Percentiles rank a stretch among this genome's conserved stretches.
Evolutionary conservation across 202 grass and related monocot species (phyloP).

Genomic region (Panicum virgatum): DNA sequence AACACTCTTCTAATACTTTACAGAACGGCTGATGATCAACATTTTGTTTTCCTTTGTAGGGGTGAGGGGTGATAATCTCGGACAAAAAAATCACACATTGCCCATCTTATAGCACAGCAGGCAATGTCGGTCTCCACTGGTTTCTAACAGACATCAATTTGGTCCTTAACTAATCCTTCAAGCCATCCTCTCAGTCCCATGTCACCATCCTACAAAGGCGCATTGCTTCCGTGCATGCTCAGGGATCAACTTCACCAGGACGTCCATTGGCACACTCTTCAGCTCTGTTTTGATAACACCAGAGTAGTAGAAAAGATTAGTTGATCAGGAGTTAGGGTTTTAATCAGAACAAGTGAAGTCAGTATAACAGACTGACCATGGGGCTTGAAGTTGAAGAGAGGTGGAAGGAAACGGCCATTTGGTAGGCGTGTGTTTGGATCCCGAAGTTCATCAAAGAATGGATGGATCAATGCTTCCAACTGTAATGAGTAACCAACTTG

Average conservation of each 20-base stretch:
- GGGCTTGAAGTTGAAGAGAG: constrained; percentile 90
- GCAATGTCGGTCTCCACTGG: constrained; percentile 15
- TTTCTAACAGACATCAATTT: constrained; percentile 30
- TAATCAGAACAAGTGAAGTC: neutral
- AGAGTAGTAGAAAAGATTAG: neutral
- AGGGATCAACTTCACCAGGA: constrained; percentile 60
- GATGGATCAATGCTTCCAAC: constrained; percentile 88
- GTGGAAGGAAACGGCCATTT: constrained; percentile 78
- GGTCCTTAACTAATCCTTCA: constrained; percentile 45
- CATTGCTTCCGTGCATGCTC: constrained; percentile 79
- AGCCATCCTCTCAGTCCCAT: neutral
- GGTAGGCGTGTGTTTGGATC: constrained; percentile 79
- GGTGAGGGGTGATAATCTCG: constrained; percentile 7
- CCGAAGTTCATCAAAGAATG: constrained; percentile 92
- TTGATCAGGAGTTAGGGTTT: neutral
- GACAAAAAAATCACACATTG: constrained; percentile 39
- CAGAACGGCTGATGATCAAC: constrained; percentile 15
- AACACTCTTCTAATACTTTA: constrained; percentile 41
- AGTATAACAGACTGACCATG: constrained; percentile 52
- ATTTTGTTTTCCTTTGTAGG: neutral
- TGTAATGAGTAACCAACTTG: constrained; percentile 38
- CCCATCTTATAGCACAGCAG: constrained; percentile 15
- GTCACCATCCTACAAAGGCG: constrained; percentile 59
- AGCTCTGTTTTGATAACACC: constrained; percentile 47
- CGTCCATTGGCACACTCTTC: constrained; percentile 53